These are phyloP conservation scores for Aquilaria sinensis DNA, from an alignment of 345 rosid genomes.

Conservation along the genomic window DNA sequence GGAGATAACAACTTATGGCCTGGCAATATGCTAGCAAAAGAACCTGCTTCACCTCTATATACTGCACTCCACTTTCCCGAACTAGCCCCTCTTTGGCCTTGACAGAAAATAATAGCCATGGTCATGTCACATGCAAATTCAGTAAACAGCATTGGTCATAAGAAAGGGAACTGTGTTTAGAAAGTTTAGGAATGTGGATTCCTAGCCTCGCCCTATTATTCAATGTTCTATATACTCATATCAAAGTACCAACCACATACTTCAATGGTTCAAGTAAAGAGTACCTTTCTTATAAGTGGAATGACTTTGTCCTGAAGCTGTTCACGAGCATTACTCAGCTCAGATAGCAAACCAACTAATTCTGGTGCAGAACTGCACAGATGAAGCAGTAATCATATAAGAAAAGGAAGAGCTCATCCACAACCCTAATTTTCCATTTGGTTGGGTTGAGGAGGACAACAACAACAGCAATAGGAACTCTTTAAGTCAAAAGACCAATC, in stretches of 20 bases:
- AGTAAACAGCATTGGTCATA: neutral
- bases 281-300: conserved; percentile 64
- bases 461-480: neutral
- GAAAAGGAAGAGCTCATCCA: neutral
- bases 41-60: conserved; percentile 76
- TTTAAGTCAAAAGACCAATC: neutral
- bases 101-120: conserved; percentile 8
- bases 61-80: conserved; percentile 47
- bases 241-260: neutral
- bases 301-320: conserved; percentile 67
- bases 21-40: conserved; percentile 80
- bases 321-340: conserved; percentile 60
- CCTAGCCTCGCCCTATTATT: too few relatives aligned
- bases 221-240: neutral
- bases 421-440: too few relatives aligned
- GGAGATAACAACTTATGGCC: conserved; percentile 83
- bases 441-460: neutral
- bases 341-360: conserved; percentile 75
- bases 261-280: neutral
- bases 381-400: conserved; percentile 1
- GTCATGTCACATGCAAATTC: conserved; percentile 1
- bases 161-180: neutral
- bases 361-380: conserved; percentile 87
- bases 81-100: conserved; percentile 48
- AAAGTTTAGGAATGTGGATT: neutral